These are phyloP conservation scores for Collybiopsis luxurians DNA, from an alignment of 768 basidiomycete genomes.

Conservation along the genomic window DNA sequence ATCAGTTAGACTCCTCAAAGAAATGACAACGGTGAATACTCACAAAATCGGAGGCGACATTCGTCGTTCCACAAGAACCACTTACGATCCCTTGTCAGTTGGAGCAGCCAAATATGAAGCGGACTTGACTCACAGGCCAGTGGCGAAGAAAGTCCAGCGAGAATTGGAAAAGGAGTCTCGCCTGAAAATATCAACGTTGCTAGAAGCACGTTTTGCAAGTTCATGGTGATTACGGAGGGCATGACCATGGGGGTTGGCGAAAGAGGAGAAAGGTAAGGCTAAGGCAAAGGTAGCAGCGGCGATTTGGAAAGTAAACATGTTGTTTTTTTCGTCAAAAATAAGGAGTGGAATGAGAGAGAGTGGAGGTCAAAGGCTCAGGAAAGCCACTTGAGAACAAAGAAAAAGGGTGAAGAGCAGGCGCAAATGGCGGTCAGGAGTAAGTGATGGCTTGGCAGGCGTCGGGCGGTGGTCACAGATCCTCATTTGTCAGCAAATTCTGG, in stretches of 20 bases:
- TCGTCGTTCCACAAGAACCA: slow-evolving; percentile 4
- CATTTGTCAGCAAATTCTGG: too few species aligned
- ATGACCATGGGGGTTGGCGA: neutral
- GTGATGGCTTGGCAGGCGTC: neutral
- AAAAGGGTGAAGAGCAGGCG: neutral
- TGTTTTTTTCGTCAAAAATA: neutral
- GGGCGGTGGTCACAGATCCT: neutral
- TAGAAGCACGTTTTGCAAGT: slow-evolving; percentile 4
- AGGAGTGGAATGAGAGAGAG: neutral
- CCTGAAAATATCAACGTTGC: neutral
- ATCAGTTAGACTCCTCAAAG: neutral
- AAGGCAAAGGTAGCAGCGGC: neutral
- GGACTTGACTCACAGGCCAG: neutral
- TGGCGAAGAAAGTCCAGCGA: slow-evolving; percentile 8
- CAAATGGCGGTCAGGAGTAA: neutral
- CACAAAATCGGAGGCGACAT: slow-evolving; percentile 5
- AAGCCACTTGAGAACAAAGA: neutral
- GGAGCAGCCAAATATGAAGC: neutral
- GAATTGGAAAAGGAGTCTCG: neutral
- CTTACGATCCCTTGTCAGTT: neutral
- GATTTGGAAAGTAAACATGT: neutral
- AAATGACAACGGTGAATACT: neutral
- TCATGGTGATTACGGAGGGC: neutral
- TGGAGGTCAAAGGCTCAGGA: neutral
- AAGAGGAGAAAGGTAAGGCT: neutral